phyloP scores from a whole-genome alignment of 225 moss, liverwort and hornwort genomes.

The Climacium dendroides region DNA sequence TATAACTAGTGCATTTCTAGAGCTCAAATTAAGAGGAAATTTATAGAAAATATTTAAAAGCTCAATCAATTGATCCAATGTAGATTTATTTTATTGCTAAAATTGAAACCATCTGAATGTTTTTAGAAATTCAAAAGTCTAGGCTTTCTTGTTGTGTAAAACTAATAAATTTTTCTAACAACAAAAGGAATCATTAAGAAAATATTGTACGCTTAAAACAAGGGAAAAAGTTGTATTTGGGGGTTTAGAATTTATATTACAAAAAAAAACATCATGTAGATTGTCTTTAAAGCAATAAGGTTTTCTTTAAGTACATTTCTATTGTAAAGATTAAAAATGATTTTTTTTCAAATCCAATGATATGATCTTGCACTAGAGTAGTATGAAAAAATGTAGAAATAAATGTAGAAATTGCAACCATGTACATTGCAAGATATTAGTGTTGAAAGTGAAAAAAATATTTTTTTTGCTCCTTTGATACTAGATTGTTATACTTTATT shows the following conservation, averaged over 20 bases:
- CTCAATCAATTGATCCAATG: accelerated
- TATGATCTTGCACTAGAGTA: too few relatives aligned
- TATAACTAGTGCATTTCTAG: too few relatives aligned
- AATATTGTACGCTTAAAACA: not conserved
- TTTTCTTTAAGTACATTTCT: too few relatives aligned
- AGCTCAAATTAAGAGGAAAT: not conserved
- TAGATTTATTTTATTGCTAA: not conserved
- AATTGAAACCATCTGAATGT: not conserved
- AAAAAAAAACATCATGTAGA: too few relatives aligned
- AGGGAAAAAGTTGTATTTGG: accelerated
- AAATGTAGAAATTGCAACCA: too few relatives aligned
- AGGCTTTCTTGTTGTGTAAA: not conserved
- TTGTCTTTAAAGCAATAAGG: too few relatives aligned
- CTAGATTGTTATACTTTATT: not conserved
- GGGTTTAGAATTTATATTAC: too few relatives aligned
- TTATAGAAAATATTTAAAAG: not conserved
- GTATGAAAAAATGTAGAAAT: accelerated
- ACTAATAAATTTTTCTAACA: not conserved
- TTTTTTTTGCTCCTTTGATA: too few relatives aligned
- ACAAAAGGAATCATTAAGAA: not conserved
- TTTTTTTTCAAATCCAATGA: not conserved
- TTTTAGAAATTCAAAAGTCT: not conserved
- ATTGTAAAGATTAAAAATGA: not conserved
- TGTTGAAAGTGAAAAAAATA: not conserved
- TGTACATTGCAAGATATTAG: not conserved